Evolutionary conservation across 768 basidiomycete species (phyloP), one percentile per base, ranked within the genome.

Genomic region (Tremella mesenterica): DNA sequence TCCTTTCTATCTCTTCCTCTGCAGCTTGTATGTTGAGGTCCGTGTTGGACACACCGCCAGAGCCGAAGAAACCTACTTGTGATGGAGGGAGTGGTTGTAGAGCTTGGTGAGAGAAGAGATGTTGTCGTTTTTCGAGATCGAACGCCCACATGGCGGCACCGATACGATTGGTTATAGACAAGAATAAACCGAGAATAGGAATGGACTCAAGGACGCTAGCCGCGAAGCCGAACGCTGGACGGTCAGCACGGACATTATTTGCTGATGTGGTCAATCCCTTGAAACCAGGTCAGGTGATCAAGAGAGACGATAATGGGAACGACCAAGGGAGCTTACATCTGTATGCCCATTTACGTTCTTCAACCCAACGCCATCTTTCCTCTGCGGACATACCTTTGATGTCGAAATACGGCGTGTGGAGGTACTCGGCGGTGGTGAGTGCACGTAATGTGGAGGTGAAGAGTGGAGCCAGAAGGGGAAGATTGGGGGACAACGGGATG

Each of bases 261-360:
- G n/a, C n/a, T n/a, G n/a, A n/a, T n/a, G n/a, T n/a, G n/a, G n/a
- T n/a, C n/a, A n/a, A n/a, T n/a, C n/a, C n/a, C n/a, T n/a, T n/a
- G n/a, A 12, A 9, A 36, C 28, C n/a, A n/a, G n/a, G n/a, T n/a
- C n/a, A 26, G 23, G 41, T 38, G 48, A 39, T 48, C 26, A 18
- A 20, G 18, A 50, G 38, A 2, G 21, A 18, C 27, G 12, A 16
- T 28, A 8, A 23, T 18, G 10, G 20, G 30, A 7, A 18, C 20
- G 20, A 29, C 13, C 4, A 34, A n/a, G 27, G 7, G 26, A n/a
- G 61, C 69, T 61, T 39, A 88, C 87, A 62, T 62, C 84, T 77
- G 62, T 93, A 92, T 57, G 88, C 85, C 86, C 88, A 88, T 65
- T 86, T 89, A 13, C 86, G 81, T 69, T 93, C 91, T 64, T 89